phyloP scores from a whole-genome alignment of 2,329 filamentous ascomycete species.

The Pseudogymnoascus sp. region DNA sequence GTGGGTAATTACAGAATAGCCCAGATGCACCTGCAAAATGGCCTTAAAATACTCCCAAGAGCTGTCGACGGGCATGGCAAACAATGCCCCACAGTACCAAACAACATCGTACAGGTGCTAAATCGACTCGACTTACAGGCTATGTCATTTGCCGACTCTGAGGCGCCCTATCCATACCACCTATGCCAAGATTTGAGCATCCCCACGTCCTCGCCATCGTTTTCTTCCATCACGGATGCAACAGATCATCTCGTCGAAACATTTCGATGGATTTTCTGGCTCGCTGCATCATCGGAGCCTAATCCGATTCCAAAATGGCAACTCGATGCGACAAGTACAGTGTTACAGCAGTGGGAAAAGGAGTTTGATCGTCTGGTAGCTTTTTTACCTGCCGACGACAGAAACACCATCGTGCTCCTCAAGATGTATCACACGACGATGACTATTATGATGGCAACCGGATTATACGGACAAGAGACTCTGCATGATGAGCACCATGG shows the following conservation, averaged over 20 bases:
- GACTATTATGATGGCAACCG: slow-evolving; percentile 12
- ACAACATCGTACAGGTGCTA: slow-evolving; percentile 14
- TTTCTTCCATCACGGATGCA: slow-evolving; percentile 11
- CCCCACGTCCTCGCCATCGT: background rate
- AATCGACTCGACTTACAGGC: slow-evolving; percentile 16
- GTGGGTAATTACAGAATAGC: slow-evolving; percentile 11
- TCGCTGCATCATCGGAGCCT: slow-evolving; percentile 13
- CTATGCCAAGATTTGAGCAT: background rate
- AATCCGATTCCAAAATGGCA: slow-evolving; percentile 12
- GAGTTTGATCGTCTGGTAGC: background rate
- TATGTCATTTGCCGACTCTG: background rate
- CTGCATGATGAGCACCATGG: slow-evolving; percentile 10
- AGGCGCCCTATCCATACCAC: background rate
- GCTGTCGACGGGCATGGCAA: background rate
- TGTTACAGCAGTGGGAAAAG: background rate
- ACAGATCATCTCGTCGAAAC: slow-evolving; percentile 11
- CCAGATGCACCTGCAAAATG: slow-evolving; percentile 17
- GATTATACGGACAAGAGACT: slow-evolving; percentile 13
- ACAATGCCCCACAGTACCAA: slow-evolving; percentile 8
- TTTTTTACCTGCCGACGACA: background rate
- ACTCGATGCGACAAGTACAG: background rate
- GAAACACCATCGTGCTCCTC: slow-evolving; percentile 3
- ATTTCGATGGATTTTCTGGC: slow-evolving; percentile 15
- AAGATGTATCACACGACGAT: slow-evolving; percentile 16
- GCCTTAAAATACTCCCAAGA: slow-evolving; percentile 15